Base-by-base conservation (phyloP, 495 filamentous ascomycete genomes). In the Thermochaetoides thermophila region DNA sequence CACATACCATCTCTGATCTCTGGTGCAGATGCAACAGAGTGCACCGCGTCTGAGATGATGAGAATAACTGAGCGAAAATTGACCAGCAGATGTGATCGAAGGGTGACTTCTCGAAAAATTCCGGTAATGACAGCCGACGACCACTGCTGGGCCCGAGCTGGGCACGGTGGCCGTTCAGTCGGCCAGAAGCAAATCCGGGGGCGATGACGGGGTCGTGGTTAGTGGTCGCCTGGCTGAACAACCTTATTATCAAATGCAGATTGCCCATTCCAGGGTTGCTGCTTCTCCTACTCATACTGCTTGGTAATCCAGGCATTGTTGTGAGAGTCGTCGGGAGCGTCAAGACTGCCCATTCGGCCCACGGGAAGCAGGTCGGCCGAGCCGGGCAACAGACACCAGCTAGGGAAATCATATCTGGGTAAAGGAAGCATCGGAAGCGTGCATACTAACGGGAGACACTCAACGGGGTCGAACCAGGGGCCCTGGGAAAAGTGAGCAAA, bases 401-500 rank as follows among this genome's bases (percentile, higher is more conserved):
- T 40, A 40, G 42, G 37, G 26, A 27, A 18, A 13, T 16, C 21
- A 32, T 20, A 31, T 20, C 17, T n/a, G n/a, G n/a, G n/a, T n/a
- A n/a, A n/a, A 24, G 30, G 25, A 33, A 13, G 22, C 11, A 15
- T 27, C 49, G 49, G 49, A 44, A 49, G 31, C 31, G 28, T 52
- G 49, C 49, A 52, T 34, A 35, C 25, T 30, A 19, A 25, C 27
- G 32, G 38, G 30, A 33, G 28, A 21, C 31, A 30, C 35, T 26
- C 46, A 43, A 39, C 30, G 27, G 31, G 40, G 17, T 43, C 46
- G 43, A 52, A 42, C 38, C 39, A 30, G 39, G 16, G 8, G 15
- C 13, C 15, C 30, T 32, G 24, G 42, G 10, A 31, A 29, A 41
- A 40, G 33, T n/a, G n/a, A n/a, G n/a, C n/a, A 21, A 34, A 27